Evolutionary conservation across 2,329 filamentous ascomycete species (phyloP), one percentile per base, ranked within the genome.

Genomic region (Onygenales sp.): DNA sequence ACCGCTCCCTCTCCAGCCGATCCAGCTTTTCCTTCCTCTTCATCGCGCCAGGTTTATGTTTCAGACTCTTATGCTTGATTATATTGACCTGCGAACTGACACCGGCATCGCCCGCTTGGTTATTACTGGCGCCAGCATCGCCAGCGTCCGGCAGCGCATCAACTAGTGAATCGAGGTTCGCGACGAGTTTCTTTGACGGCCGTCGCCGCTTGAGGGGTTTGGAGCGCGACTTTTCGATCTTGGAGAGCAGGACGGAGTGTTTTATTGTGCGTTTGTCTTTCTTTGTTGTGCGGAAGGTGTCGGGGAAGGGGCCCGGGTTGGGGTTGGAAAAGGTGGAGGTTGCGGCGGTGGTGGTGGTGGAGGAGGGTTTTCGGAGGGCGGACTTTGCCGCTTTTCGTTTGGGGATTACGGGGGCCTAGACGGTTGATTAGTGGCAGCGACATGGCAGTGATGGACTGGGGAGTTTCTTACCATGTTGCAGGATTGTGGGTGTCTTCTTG

Each of bases 11-110:
- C 78, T 97, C 92, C 55, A 81, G 76, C 68, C 76, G 82, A 54
- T 95, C 87, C 35, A 97, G 66, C 69, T 79, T 85, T 72, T 90
- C 87, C 72, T 89, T 93, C 65, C 81, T 78, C 79, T 89, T 94
- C 72, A 91, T 78, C 21, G 89, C 89, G 0, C 92, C 92, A 2
- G 83, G 88, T 52, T 84, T 77, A 57, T 80, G 85, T 70, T 80
- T 85, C 63, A 97, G 64, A 56, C 86, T 92, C 74, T 83, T 86
- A 59, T 88, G 85, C 56, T 80, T 77, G 50, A 93, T 82, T 61
- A 93, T 79, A 61, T 85, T 87, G 0, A 82, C 82, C 60, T 82
- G 78, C 4, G 21, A 27, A 27, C 21, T 27, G 21, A 27, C 21
- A 9, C 67, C 72, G 59, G 61, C 58, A 59, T 66, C 61, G 68